Percentiles rank a stretch among this genome's conserved stretches.
phyloP scores from a whole-genome alignment of 768 basidiomycete species.

The Phallus indusiatus region DNA sequence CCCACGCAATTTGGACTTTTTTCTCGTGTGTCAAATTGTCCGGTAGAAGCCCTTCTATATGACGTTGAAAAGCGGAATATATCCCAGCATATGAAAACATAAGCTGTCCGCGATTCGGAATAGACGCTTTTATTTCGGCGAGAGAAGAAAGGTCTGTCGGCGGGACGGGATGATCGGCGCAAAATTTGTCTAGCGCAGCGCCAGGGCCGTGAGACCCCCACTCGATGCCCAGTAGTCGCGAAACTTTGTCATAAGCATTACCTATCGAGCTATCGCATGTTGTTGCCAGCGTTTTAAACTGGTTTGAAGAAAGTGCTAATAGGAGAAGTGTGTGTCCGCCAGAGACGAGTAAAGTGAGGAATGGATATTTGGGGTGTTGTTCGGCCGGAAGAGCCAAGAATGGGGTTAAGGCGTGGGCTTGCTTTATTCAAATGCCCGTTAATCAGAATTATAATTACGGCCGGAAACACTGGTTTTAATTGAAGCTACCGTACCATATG shows the following conservation, averaged over 20 bases:
- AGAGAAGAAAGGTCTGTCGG: conserved; percentile 11
- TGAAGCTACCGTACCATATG: conserved; percentile 66
- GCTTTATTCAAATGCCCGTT: conserved; percentile 34
- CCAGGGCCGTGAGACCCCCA: conserved; percentile 62
- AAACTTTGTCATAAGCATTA: conserved; percentile 75
- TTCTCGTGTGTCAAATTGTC: conserved; percentile 4
- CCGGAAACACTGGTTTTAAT: not conserved
- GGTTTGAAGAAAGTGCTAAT: conserved; percentile 47
- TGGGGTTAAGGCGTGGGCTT: conserved; percentile 86
- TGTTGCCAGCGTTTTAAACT: conserved; percentile 64
- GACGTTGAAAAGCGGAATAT: conserved; percentile 60
- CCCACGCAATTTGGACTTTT: conserved; percentile 43
- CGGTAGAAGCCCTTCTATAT: conserved; percentile 34
- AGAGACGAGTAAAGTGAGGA: conserved; percentile 79
- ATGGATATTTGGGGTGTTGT: conserved; percentile 58
- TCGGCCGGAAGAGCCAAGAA: conserved; percentile 48
- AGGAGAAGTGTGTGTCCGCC: conserved; percentile 93
- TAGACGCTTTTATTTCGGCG: conserved; percentile 28
- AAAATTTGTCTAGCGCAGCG: conserved; percentile 71
- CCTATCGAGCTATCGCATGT: conserved; percentile 72
- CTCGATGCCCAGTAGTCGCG: conserved; percentile 52
- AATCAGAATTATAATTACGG: not conserved
- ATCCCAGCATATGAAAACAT: conserved; percentile 75
- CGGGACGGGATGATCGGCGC: conserved; percentile 24
- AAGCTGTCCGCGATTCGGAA: conserved; percentile 43